A percentile compares a stretch with the other conserved stretches of the same genome.
phyloP scores from a whole-genome alignment of 306 rosid genomes.

The Oemleria cerasiformis region DNA sequence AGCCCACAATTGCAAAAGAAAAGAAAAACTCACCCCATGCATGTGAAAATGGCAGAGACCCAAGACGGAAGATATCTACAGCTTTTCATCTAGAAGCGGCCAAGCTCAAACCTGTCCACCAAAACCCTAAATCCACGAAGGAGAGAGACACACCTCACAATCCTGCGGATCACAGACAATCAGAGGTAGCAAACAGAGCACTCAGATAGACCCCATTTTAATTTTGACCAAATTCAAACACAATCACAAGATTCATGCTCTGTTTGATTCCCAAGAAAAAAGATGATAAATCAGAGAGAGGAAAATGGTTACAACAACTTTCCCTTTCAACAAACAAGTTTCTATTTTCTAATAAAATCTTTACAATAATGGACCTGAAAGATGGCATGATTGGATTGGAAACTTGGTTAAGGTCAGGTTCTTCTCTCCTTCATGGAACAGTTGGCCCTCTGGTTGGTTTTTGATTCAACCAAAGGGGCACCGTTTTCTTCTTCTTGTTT shows the following conservation, averaged over 20 bases:
- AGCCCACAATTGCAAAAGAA: neutral
- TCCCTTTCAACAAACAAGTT: neutral
- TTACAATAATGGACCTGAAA: slow-evolving; percentile 23
- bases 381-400: slow-evolving; percentile 33
- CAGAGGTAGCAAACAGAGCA: slow-evolving; percentile 13
- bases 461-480: slow-evolving; percentile 25
- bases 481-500: neutral
- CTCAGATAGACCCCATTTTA: slow-evolving; percentile 17
- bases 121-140: slow-evolving; percentile 24
- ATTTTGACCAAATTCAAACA: neutral
- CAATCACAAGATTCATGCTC: neutral
- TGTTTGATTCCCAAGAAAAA: slow-evolving; percentile 20
- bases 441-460: slow-evolving; percentile 23
- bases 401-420: neutral
- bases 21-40: slow-evolving; percentile 65
- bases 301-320: neutral
- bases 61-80: slow-evolving; percentile 52
- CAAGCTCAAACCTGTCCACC: slow-evolving; percentile 32
- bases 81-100: slow-evolving; percentile 49
- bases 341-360: neutral
- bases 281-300: neutral
- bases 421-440: slow-evolving; percentile 15
- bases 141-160: slow-evolving; percentile 4
- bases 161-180: slow-evolving; percentile 11
- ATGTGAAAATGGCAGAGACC: slow-evolving; percentile 49